Conservation (phyloP, 2,329 filamentous ascomycete genomes). For the Arthroderma sp. region DNA sequence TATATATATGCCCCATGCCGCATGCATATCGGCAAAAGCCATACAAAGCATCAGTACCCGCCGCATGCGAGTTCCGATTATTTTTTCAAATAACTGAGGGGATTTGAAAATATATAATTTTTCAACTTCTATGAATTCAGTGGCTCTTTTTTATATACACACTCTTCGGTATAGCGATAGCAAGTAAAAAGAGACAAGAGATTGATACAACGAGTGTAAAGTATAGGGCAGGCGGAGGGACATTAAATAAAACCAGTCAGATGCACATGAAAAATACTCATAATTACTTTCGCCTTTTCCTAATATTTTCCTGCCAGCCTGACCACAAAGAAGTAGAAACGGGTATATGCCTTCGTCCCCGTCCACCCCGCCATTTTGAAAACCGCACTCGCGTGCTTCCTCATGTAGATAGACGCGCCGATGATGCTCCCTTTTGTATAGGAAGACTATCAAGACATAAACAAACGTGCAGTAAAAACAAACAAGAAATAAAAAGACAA, state of each 20-base stretch:
- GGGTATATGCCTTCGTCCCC: background rate
- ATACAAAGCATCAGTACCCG: background rate
- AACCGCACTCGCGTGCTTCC: constrained; percentile 5
- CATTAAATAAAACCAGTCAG: background rate
- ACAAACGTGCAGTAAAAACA: background rate
- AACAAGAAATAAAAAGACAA: constrained; percentile 2
- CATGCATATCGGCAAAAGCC: background rate
- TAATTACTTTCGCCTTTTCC: background rate
- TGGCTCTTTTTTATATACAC: background rate
- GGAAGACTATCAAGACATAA: background rate
- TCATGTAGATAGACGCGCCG: constrained; percentile 1
- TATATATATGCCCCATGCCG: background rate
- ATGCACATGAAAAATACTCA: background rate
- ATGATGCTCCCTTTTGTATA: background rate
- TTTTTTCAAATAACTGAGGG: background rate
- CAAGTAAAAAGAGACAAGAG: background rate
- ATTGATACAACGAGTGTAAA: background rate
- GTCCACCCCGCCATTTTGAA: constrained; percentile 1
- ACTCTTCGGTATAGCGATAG: background rate
- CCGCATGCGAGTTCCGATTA: background rate
- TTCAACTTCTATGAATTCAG: background rate
- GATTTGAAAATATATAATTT: background rate
- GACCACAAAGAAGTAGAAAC: background rate
- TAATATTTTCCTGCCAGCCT: background rate
- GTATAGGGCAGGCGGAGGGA: background rate